Percentiles rank a stretch among this genome's conserved stretches.
Conservation (phyloP, 148 eudicot species). For the Selenicereus undatus region DNA sequence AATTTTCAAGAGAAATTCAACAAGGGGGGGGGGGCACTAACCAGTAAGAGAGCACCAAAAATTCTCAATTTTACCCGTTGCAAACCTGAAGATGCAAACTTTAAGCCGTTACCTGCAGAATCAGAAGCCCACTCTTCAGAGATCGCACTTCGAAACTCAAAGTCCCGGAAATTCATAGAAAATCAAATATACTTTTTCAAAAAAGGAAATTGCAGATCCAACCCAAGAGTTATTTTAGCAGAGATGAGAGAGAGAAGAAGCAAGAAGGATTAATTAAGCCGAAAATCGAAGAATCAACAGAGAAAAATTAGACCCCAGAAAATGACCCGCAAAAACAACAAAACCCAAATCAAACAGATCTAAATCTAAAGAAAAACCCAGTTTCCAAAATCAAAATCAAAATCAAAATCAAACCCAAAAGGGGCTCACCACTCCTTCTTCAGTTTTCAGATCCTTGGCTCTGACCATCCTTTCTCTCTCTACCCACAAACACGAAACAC, state of each 20-base stretch:
- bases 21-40: not conserved
- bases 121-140: not conserved
- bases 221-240: no score
- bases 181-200: not conserved
- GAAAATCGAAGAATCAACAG: slow-evolving; percentile 8
- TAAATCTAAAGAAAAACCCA: not conserved
- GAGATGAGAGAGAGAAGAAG: not conserved
- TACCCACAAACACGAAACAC: not conserved
- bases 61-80: not conserved
- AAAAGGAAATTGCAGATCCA: no score
- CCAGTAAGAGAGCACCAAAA: slow-evolving; percentile 3
- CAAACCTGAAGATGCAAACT: slow-evolving; percentile 10
- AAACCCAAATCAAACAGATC: slow-evolving; percentile 23
- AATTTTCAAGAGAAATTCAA: not conserved
- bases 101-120: slow-evolving; percentile 2
- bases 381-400: not conserved
- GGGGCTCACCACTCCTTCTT: not conserved
- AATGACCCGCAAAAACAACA: not conserved
- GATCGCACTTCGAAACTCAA: not conserved
- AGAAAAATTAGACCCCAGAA: slow-evolving; percentile 14
- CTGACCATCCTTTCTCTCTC: slow-evolving; percentile 2
- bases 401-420: not conserved
- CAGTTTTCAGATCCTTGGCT: not conserved
- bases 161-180: not conserved
- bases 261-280: not conserved